Evolutionary conservation across 1,139 yeast species (phyloP), one percentile per base, ranked within the genome.

Genomic region (Hemisphaericaspora subhashii): DNA sequence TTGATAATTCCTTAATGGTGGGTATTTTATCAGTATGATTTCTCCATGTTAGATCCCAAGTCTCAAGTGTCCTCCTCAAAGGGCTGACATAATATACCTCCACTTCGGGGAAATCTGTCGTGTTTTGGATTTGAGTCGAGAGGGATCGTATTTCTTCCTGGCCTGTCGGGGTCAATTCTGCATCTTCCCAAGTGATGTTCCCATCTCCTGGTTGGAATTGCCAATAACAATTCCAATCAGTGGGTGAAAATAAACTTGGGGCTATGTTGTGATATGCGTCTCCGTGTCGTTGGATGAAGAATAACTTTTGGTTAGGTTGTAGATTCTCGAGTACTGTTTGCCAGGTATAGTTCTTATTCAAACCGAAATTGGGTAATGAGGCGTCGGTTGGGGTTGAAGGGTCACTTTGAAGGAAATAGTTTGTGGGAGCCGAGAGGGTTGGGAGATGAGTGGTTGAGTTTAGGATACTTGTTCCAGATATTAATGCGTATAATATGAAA

Each of bases 261-360:
- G 66, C 72, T 16, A 59, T 54, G 40, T 69, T 69, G 42, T 69
- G 74, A 45, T 48, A 64, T 1, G 72, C 74, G 50, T 68, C 65
- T 6, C 72, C 73, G 41, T 69, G 75, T 45, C 75, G 57, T 33
- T 66, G 72, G 11, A 66, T 46, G 26, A 64, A 64, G 12, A 69
- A 46, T n/a, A 68, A 48, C 41, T 68, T 68, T 11, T 40, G 45
- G 37, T 48, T 45, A 5, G 47, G 33, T 4, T 43, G 17, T 5
- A 33, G 14, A 16, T 27, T 12, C 15, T 21, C 21, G 9, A 34
- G 5, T n/a, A 34, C 6, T 16, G 37, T 18, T 5, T 27, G 18
- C 65, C 65, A 61, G 1, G 55, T 40, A 10, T 38, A 40, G 24
- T 44, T 42, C 20, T 39, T 22, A 16, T 52, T 39, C 15, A 59